Percentiles rank a stretch among this genome's conserved stretches.
These are phyloP conservation scores for Cercophora sp. DNA, from an alignment of 495 filamentous ascomycete species.

Conservation along the genomic window DNA sequence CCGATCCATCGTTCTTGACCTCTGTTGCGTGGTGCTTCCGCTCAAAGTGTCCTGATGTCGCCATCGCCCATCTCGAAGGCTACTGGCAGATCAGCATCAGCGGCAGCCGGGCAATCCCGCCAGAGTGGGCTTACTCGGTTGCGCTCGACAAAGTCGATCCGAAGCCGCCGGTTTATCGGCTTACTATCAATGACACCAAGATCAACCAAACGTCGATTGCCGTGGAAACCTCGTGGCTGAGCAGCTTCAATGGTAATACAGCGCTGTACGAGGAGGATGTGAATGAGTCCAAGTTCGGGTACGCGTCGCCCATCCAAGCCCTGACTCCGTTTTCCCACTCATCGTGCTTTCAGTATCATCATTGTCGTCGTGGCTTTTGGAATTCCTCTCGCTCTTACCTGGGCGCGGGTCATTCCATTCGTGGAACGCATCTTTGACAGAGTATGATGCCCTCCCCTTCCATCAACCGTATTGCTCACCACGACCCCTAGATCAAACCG, in stretches of 20 bases:
- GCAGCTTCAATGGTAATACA: background rate
- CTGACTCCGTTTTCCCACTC: background rate
- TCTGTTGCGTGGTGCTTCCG: constrained; percentile 9
- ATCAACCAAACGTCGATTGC: constrained; percentile 4
- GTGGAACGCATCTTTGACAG: too few species aligned
- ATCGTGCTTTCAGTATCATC: background rate
- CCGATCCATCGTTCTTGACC: constrained; percentile 3
- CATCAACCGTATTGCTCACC: too few species aligned
- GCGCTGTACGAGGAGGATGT: background rate
- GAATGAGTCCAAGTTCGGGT: constrained; percentile 5
- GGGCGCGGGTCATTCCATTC: too few species aligned
- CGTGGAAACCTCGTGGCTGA: background rate
- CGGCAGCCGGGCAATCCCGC: background rate
- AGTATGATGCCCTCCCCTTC: too few species aligned
- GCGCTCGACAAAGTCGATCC: constrained; percentile 6
- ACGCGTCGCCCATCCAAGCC: background rate
- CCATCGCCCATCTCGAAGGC: constrained; percentile 1
- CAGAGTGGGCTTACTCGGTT: constrained; percentile 1
- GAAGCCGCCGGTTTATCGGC: constrained; percentile 1
- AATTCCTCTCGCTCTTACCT: too few species aligned
- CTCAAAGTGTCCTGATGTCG: constrained; percentile 4
- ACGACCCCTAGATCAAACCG: constrained; percentile 3
- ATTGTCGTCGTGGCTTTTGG: background rate
- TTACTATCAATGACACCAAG: background rate
- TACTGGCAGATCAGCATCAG: constrained; percentile 6